Conservation (phyloP, 495 filamentous ascomycete species). For the Neurospora hispaniola region DNA sequence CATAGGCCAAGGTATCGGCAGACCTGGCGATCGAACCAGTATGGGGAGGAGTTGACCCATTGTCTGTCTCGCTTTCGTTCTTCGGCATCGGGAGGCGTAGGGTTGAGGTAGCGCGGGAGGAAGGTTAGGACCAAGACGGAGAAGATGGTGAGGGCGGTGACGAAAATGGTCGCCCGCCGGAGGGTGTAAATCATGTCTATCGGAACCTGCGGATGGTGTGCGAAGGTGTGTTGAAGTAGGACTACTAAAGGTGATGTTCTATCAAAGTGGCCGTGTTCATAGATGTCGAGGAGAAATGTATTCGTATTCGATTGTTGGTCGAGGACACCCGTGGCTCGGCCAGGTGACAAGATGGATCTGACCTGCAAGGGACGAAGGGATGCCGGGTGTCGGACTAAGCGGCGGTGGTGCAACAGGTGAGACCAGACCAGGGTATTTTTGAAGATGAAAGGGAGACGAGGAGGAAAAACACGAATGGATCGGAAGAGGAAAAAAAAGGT, state of each 20-base stretch:
- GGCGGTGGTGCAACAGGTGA: not conserved
- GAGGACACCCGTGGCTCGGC: not conserved
- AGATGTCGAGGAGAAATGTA: not conserved
- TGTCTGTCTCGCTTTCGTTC: slow-evolving; percentile 46
- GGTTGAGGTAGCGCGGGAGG: slow-evolving; percentile 32
- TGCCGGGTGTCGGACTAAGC: not conserved
- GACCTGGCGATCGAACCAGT: slow-evolving; percentile 62
- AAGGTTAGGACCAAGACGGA: slow-evolving; percentile 23
- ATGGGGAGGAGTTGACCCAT: slow-evolving; percentile 63
- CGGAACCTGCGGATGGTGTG: not conserved
- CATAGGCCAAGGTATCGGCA: slow-evolving; percentile 67
- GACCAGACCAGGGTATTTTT: not conserved
- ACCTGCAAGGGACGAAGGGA: not conserved
- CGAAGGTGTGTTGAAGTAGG: not conserved
- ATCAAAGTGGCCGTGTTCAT: not conserved
- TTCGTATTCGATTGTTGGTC: not conserved
- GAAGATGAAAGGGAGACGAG: not conserved
- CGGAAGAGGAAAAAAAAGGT: not conserved
- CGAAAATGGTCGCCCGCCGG: slow-evolving; percentile 24
- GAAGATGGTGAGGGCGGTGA: slow-evolving; percentile 16
- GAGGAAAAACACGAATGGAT: not conserved
- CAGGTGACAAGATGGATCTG: not conserved
- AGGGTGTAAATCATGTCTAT: slow-evolving; percentile 24
- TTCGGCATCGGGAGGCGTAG: slow-evolving; percentile 30
- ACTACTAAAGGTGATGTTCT: not conserved